Evolutionary conservation across 768 basidiomycete species (phyloP), one percentile per base, ranked within the genome.

Genomic region (Tremella yokohamensis): DNA sequence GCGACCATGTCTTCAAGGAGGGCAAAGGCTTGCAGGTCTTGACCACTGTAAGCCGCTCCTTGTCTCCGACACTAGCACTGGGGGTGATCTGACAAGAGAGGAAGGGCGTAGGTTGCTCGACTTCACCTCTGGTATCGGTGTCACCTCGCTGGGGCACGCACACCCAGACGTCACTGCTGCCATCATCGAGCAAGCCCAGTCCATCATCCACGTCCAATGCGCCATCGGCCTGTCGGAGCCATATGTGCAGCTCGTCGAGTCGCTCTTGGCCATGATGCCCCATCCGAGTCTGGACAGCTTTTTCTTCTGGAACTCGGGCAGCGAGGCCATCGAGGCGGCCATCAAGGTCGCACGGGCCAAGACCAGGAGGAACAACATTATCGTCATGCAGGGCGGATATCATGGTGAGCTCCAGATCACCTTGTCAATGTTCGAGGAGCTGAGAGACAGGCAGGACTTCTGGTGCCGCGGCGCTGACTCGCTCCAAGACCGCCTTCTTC

Each of bases 301-400:
- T 82, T 96, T 92, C 83, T 90, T 96, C 78, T 90, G 88, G 88
- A 97, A 90, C 79, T 93, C 91, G 1, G 94, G 94, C 1, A 86
- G 90, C 0, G 94, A 98, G 76, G 94, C 92, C 0, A 82, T 91
- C 44, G 93, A 96, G 77, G 89, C 85, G 0, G 82, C 90, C 2
- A 77, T 98, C 62, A 97, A 96, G 79, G 85, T 97, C 79, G 87
- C 89, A 2, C 83, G 93, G 34, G 71, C 75, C 22, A 79, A 85
- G 29, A 97, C 93, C 0, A 84, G 86, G 26, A 81, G 83, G 62
- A 89, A 90, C 73, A 91, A 94, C 73, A 83, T 98, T 58, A 90
- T 98, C 54, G 80, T 83, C 58, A 89, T 98, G 87, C 91, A 94
- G 78, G 93, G 89, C 80, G 58, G 81, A 8, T 97, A 88, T 78